Evolutionary conservation across 2,329 filamentous ascomycete species (phyloP), one percentile per base, ranked within the genome.

Genomic region (Stagonosporopsis tanaceti): DNA sequence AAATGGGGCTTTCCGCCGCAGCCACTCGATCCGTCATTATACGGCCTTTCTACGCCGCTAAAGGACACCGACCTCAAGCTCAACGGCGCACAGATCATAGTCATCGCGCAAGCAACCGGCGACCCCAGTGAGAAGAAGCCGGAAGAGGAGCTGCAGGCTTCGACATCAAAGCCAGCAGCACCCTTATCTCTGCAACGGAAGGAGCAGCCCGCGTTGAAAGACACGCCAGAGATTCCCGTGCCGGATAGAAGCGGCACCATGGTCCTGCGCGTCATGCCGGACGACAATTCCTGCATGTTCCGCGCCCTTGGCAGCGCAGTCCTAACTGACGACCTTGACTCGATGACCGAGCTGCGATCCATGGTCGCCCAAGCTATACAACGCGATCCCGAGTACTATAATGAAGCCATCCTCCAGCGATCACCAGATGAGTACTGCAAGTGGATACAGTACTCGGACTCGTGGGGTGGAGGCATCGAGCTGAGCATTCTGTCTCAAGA

Each of bases 281-380:
- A 97, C 71, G 94, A 98, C 76, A 97, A 97, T 77, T 92, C 89
- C 57, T 98, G 94, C 78, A 87, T 98, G 69, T 98, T 97, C 77
- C 90, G 93, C 27, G 93, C 94, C 0, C 88, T 98, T 44, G 91
- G 91, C 15, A 90, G 89, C 51, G 90, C 90, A 3, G 83, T 96
- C n/a, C 85, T 92, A 46, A 84, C 86, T 30, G 73, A 75, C 9
- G 81, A 82, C 1, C 82, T 89, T 66, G 87, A 89, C 61, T 82
- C 83, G 8, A 89, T 91, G 86, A 85, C 82, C 0, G 88, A 90
- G 67, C 82, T 97, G 17, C 88, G 93, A 53, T 87, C 85, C 14
- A 83, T 96, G 61, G 88, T 97, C 20, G 92, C 91, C 2, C 86
- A 90, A 48, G 87, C 87, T 46, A 97, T 98, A 57, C 87, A 91